Evolutionary conservation across 805 yeast species (phyloP), one percentile per base, ranked within the genome.

Genomic region (Wickerhamiella lipophila): DNA sequence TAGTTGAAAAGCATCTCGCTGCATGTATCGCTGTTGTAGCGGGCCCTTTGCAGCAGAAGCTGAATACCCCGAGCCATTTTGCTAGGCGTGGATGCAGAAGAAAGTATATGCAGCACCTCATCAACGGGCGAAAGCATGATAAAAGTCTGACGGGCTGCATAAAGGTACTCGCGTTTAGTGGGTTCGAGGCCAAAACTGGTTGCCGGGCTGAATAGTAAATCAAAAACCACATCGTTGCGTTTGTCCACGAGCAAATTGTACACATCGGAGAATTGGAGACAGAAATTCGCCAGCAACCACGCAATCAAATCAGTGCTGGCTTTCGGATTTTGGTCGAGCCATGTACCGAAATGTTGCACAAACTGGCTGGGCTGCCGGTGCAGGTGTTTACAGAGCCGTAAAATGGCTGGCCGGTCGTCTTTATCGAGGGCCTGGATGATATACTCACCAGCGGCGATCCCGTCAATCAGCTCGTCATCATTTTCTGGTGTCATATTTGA

Each of bases 401-500:
- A 15, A 9, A 45, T 9, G 8, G 29, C 19, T 21, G 23, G 23
- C 12, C 42, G 35, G 16, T 45, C 48, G 4, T 18, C n/a, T 8
- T 6, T 22, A 15, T 25, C 42, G 9, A 45, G 26, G 6, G 42
- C 42, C 15, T 19, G 19, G 16, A 26, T 27, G 19, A 45, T 13
- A 11, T 16, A 13, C 41, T 16, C 32, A 9, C 27, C 25, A 6
- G 42, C 42, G 23, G 26, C n/a, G 6, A 16, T 27, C 7, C 32
- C 42, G 13, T 23, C 27, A 6, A 16, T 19, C 3, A 18, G 8
- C 13, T 45, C 42, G 27, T 36, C 42, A 19, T 36, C 48, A 13
- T 29, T 11, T 9, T 45, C 48, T 1, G 48, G 48, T 11, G 48
- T 36, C 48, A 45, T 45, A 12, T 13, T 42, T 22, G 40, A 6